phyloP scores from a whole-genome alignment of 1,284 basidiomycete genomes.

The Termitomyces sp. region DNA sequence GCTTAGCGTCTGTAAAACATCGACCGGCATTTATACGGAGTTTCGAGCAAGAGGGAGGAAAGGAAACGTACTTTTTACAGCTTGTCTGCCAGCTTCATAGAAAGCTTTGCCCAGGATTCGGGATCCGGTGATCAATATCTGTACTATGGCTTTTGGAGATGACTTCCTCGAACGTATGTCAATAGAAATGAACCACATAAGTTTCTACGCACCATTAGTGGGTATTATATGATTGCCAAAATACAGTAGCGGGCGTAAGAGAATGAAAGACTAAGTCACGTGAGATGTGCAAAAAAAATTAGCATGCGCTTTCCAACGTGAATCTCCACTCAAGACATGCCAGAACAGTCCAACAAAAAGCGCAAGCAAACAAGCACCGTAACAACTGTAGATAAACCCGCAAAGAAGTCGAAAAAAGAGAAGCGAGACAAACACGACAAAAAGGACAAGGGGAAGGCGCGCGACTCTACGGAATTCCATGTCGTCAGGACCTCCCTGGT shows the following conservation, averaged over 20 bases:
- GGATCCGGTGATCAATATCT: slow-evolving; percentile 77
- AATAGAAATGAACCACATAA: not conserved
- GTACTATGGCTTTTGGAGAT: slow-evolving; percentile 72
- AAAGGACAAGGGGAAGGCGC: slow-evolving; percentile 33
- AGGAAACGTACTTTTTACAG: slow-evolving; percentile 76
- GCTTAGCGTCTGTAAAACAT: slow-evolving; percentile 67
- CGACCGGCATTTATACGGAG: not conserved
- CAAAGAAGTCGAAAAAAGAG: slow-evolving; percentile 30
- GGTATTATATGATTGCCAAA: not conserved
- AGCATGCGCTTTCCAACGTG: slow-evolving; percentile 14
- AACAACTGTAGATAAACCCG: slow-evolving; percentile 21
- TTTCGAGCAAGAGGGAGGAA: not conserved
- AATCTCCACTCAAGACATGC: slow-evolving; percentile 18
- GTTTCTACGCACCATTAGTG: slow-evolving; percentile 17
- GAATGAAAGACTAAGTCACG: slow-evolving; percentile 2
- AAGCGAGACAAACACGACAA: slow-evolving; percentile 23
- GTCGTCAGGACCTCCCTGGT: slow-evolving; percentile 62
- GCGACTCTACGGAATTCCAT: slow-evolving; percentile 54
- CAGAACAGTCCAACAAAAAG: slow-evolving; percentile 41
- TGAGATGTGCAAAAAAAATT: slow-evolving; percentile 15
- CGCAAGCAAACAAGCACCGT: slow-evolving; percentile 42
- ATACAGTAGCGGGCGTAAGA: not conserved
- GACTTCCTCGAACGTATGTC: slow-evolving; percentile 41
- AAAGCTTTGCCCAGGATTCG: slow-evolving; percentile 92
- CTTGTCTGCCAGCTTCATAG: slow-evolving; percentile 86